phyloP scores from a whole-genome alignment of 495 filamentous ascomycete species.

The Penicillium roqueforti region DNA sequence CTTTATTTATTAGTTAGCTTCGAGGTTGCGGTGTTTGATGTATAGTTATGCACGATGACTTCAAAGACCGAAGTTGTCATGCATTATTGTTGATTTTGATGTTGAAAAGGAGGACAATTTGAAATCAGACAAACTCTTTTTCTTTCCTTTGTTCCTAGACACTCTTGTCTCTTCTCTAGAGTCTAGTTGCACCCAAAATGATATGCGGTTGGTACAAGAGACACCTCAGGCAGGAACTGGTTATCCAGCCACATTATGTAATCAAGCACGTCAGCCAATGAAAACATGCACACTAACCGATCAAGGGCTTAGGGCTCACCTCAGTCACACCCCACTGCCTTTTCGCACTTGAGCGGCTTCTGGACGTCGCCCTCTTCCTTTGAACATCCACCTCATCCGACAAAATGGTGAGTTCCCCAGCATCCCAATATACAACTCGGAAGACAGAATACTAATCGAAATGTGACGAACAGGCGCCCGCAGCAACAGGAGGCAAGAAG shows the following conservation, averaged over 20 bases:
- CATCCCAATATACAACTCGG: not conserved
- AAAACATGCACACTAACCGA: slow-evolving; percentile 19
- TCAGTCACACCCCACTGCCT: slow-evolving; percentile 48
- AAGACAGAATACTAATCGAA: slow-evolving; percentile 19
- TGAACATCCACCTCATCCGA: slow-evolving; percentile 46
- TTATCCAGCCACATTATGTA: not conserved
- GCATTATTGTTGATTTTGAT: not conserved
- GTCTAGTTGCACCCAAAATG: not conserved
- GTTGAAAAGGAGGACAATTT: not conserved
- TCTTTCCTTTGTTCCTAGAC: not conserved
- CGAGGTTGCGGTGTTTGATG: not conserved
- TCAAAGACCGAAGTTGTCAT: not conserved
- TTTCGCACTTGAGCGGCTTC: slow-evolving; percentile 42
- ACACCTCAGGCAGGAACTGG: not conserved
- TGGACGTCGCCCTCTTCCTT: slow-evolving; percentile 35
- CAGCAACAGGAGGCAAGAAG: slow-evolving; percentile 85
- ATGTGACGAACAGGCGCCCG: slow-evolving; percentile 57
- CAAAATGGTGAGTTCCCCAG: slow-evolving; percentile 47
- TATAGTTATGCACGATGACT: not conserved
- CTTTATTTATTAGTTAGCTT: not conserved
- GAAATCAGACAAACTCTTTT: not conserved
- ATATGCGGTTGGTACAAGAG: not conserved
- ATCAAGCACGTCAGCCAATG: slow-evolving; percentile 7
- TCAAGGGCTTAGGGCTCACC: slow-evolving; percentile 43
- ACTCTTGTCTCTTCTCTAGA: not conserved